Evolutionary conservation across 177 flowering plant genomes (phyloP).

Genomic region (Vitis hybrid): DNA sequence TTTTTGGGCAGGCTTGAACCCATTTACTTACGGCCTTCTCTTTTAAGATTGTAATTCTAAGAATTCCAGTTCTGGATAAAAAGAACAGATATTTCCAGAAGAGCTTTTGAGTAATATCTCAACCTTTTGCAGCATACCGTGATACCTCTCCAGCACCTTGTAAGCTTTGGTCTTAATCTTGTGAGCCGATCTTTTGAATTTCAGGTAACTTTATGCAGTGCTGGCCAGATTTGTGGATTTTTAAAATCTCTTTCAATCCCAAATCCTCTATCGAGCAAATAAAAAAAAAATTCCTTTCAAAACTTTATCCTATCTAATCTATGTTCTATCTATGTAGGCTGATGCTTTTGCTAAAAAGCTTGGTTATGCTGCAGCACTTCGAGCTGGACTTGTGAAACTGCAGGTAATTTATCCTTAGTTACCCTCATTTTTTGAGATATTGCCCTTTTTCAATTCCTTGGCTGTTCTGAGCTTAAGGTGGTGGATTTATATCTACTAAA

Average conservation of each 20-base stretch:
- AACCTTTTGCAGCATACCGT: slow-evolving; percentile 76
- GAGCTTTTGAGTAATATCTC: neutral
- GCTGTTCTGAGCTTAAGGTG: too few species aligned
- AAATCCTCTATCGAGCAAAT: too few species aligned
- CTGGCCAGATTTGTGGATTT: neutral
- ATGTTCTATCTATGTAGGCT: slow-evolving; percentile 45
- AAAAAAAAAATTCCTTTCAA: neutral
- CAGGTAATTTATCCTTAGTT: slow-evolving; percentile 54
- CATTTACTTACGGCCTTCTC: neutral
- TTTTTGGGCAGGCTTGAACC: too few species aligned
- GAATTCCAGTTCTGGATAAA: neutral
- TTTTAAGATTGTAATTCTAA: neutral
- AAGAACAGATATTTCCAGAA: neutral
- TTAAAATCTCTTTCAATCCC: neutral
- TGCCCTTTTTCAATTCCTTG: too few species aligned
- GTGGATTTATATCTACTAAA: too few species aligned
- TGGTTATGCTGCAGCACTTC: slow-evolving; percentile 66
- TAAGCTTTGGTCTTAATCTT: slow-evolving; percentile 88
- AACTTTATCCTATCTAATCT: neutral
- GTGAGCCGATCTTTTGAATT: slow-evolving; percentile 95
- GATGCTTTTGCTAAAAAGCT: slow-evolving; percentile 98
- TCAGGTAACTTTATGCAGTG: slow-evolving; percentile 56
- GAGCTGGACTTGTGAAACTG: slow-evolving; percentile 85
- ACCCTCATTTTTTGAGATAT: neutral
- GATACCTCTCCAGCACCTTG: slow-evolving; percentile 85